phyloP scores from a whole-genome alignment of 164 flowering plant genomes.

The Kalanchoe fedtschenkoi region DNA sequence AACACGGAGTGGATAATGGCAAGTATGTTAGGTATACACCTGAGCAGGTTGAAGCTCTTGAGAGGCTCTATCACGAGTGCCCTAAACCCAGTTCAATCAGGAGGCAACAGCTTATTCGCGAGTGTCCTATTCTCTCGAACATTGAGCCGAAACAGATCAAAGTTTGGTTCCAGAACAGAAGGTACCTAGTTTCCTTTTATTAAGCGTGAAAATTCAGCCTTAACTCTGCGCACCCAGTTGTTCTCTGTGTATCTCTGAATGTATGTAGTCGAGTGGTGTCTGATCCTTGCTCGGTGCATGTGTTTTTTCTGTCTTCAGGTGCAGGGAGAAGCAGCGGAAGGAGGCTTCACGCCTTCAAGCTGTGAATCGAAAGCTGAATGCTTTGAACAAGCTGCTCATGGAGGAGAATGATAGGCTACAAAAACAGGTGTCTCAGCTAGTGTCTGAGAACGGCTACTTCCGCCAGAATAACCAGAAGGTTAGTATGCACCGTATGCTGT shows the following conservation, averaged over 20 bases:
- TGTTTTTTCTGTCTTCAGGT: slow-evolving; percentile 27
- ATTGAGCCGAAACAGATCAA: slow-evolving; percentile 97
- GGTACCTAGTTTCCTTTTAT: slow-evolving; percentile 26
- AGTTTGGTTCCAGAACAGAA: slow-evolving; percentile 98
- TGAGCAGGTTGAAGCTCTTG: slow-evolving; percentile 97
- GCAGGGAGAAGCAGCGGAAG: slow-evolving; percentile 93
- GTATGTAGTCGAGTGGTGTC: neutral
- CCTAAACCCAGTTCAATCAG: slow-evolving; percentile 94
- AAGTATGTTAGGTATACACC: slow-evolving; percentile 96
- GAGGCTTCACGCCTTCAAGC: slow-evolving; percentile 80
- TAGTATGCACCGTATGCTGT: slow-evolving; percentile 11
- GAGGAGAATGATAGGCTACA: slow-evolving; percentile 91
- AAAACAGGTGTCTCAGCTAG: slow-evolving; percentile 89
- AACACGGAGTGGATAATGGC: slow-evolving; percentile 60
- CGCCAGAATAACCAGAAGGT: slow-evolving; percentile 74
- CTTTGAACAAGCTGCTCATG: slow-evolving; percentile 93
- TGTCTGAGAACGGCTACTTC: slow-evolving; percentile 80
- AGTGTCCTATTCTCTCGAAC: slow-evolving; percentile 88
- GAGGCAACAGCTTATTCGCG: slow-evolving; percentile 89
- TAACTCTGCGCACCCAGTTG: too few species aligned
- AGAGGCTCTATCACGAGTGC: slow-evolving; percentile 91
- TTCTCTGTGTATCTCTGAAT: neutral
- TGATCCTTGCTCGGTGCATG: too few species aligned
- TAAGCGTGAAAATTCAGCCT: neutral
- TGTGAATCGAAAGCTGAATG: slow-evolving; percentile 80